Evolutionary conservation across 495 filamentous ascomycete genomes (phyloP).

Genomic region (Penicillium simplicissimum): DNA sequence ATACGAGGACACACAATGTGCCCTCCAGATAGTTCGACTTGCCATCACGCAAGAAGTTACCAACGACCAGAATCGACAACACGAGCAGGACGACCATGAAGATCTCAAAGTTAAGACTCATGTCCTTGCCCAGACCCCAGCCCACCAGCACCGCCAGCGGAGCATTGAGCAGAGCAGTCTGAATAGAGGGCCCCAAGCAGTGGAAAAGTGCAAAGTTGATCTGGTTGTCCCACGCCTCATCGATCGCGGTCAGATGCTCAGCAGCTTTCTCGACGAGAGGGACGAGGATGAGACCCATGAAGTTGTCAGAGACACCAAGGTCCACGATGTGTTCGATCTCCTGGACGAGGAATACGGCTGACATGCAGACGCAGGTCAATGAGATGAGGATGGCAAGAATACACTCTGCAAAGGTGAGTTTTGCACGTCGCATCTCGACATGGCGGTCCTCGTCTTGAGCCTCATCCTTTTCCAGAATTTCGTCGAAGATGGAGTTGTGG

Average conservation of each 20-base stretch:
- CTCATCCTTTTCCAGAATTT: slow-evolving; percentile 71
- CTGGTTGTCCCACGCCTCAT: slow-evolving; percentile 76
- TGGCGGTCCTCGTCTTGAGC: slow-evolving; percentile 66
- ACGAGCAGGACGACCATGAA: slow-evolving; percentile 90
- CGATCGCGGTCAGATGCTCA: slow-evolving; percentile 85
- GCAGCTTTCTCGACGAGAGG: slow-evolving; percentile 90
- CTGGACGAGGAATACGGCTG: slow-evolving; percentile 78
- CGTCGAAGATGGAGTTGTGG: slow-evolving; percentile 77
- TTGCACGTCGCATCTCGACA: slow-evolving; percentile 60
- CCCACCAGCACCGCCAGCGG: slow-evolving; percentile 82
- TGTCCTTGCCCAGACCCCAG: slow-evolving; percentile 70
- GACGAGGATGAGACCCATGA: slow-evolving; percentile 70
- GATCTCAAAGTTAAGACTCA: slow-evolving; percentile 84
- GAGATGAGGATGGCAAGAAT: slow-evolving; percentile 65
- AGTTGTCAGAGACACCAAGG: slow-evolving; percentile 69
- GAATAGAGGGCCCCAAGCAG: slow-evolving; percentile 83
- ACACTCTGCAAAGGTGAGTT: slow-evolving; percentile 79
- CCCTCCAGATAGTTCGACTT: slow-evolving; percentile 84
- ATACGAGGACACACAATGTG: slow-evolving; percentile 64
- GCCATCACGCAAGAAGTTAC: slow-evolving; percentile 76
- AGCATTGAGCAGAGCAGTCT: slow-evolving; percentile 87
- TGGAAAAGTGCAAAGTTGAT: slow-evolving; percentile 88
- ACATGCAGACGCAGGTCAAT: slow-evolving; percentile 73
- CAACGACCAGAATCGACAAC: slow-evolving; percentile 81
- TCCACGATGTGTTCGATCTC: slow-evolving; percentile 77